Evolutionary conservation across 2,329 filamentous ascomycete genomes (phyloP), one percentile per base, ranked within the genome.

Genomic region (Penicillium occitanis): DNA sequence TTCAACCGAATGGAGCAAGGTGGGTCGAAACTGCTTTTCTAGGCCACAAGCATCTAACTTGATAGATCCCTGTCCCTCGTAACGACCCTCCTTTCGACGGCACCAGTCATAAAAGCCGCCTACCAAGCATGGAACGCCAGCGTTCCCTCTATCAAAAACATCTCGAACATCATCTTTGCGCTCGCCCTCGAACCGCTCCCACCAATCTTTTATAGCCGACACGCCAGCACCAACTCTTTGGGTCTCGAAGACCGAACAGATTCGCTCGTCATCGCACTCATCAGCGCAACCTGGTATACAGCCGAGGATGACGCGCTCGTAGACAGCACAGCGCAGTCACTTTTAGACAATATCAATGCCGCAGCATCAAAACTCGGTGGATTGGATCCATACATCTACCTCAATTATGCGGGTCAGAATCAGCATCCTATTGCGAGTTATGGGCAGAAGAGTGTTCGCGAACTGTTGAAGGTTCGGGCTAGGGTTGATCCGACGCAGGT

Each of bases 91-190:
- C 35, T 59, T 13, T 65, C 63, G 5, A 40, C 55, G 4, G 40
- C 44, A 46, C 57, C 55, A 51, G 57, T 65, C 30, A 44, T 65
- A 46, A 65, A 65, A 60, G 63, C 63, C 17, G 57, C 57, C 17
- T 65, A 53, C 35, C 44, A 65, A 61, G 55, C 46, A 28, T 65
- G 63, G 63, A 61, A 65, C 14, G 14, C 44, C 14, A 65, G 63
- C 37, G 25, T 65, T 7, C 42, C 57, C n/a, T 57, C 57, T 3
- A 53, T 61, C n/a, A 50, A 61, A 37, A 42, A 61, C 17, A 17
- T 65, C 11, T 57, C 63, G 19, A 51, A 51, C 19, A 65, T 65
- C n/a, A 13, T 42, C n/a, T 65, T 37, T n/a, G 55, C 55, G 2
- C 22, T 65, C 17, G 10, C 33, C 10, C 55, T 61, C 19, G 63